Conservation (phyloP, 2,329 filamentous ascomycete species). For the Colletotrichum sp. region DNA sequence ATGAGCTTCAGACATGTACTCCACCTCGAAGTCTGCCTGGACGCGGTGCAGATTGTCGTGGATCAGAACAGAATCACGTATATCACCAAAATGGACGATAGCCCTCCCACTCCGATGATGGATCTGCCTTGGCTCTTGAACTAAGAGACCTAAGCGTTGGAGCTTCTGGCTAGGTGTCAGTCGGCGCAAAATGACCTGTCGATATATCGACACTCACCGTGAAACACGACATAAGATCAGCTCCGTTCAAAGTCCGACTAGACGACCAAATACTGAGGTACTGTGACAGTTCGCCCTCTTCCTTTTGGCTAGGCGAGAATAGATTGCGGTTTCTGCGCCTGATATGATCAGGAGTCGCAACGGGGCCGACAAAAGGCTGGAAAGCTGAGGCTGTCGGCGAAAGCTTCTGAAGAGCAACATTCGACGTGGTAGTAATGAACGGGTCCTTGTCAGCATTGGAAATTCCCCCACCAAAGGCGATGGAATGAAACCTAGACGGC, state of each 20-base stretch:
- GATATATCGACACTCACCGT: slow-evolving; percentile 38
- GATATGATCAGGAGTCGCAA: background rate
- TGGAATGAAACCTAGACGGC: slow-evolving; percentile 28
- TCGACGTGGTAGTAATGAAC: slow-evolving; percentile 50
- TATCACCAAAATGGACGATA: slow-evolving; percentile 63
- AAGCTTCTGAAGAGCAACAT: slow-evolving; percentile 47
- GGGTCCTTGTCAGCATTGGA: slow-evolving; percentile 53
- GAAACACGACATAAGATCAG: slow-evolving; percentile 49
- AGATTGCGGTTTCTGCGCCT: background rate
- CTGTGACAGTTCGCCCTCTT: background rate
- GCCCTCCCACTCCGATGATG: slow-evolving; percentile 42
- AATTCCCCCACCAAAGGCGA: slow-evolving; percentile 27
- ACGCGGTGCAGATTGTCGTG: slow-evolving; percentile 49
- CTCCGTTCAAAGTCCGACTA: slow-evolving; percentile 20
- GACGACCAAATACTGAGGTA: slow-evolving; percentile 5
- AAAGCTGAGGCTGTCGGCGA: slow-evolving; percentile 70
- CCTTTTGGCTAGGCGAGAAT: background rate
- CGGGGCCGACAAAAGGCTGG: slow-evolving; percentile 47
- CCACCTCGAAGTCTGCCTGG: slow-evolving; percentile 50
- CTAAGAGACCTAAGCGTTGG: slow-evolving; percentile 30
- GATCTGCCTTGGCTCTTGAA: slow-evolving; percentile 42
- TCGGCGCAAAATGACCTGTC: background rate
- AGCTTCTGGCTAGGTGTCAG: slow-evolving; percentile 21
- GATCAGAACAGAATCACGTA: slow-evolving; percentile 61
- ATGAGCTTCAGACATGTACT: slow-evolving; percentile 48